Evolutionary conservation across 768 basidiomycete genomes (phyloP).

Genomic region (Termitomyces sp.): DNA sequence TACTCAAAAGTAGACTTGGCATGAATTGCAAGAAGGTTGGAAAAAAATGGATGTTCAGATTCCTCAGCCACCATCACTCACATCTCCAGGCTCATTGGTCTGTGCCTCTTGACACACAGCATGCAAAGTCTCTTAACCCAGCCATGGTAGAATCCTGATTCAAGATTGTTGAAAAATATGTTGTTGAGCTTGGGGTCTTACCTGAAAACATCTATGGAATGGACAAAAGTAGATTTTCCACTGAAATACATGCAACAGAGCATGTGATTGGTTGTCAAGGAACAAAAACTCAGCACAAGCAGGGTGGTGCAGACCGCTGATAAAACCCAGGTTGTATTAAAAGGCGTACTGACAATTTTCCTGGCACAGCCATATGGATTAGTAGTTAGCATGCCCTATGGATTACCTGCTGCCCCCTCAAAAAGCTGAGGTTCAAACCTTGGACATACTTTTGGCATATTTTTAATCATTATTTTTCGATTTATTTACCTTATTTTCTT

Average conservation of each 20-base stretch:
- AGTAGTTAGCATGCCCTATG: too few species aligned
- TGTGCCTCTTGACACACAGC: not conserved
- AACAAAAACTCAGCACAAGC: constrained; percentile 4
- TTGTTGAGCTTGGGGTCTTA: too few species aligned
- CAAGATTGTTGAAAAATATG: not conserved
- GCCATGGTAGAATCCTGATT: not conserved
- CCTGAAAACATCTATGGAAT: too few species aligned
- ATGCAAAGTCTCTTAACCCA: not conserved
- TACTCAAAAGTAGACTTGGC: not conserved
- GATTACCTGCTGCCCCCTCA: too few species aligned
- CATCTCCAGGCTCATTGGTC: not conserved
- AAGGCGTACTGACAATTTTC: too few species aligned
- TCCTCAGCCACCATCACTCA: not conserved
- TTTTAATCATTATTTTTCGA: too few species aligned
- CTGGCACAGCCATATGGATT: too few species aligned
- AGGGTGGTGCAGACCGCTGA: constrained; percentile 20
- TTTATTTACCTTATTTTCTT: too few species aligned
- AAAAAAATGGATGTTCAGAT: not conserved
- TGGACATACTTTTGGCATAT: too few species aligned
- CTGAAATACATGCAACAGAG: constrained; percentile 1
- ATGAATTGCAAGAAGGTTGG: not conserved
- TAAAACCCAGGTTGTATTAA: too few species aligned
- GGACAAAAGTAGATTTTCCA: constrained; percentile 28
- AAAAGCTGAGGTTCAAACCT: too few species aligned
- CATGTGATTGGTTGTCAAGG: not conserved